phyloP scores from a whole-genome alignment of 1,139 yeast species.

The Hansenula anomala region DNA sequence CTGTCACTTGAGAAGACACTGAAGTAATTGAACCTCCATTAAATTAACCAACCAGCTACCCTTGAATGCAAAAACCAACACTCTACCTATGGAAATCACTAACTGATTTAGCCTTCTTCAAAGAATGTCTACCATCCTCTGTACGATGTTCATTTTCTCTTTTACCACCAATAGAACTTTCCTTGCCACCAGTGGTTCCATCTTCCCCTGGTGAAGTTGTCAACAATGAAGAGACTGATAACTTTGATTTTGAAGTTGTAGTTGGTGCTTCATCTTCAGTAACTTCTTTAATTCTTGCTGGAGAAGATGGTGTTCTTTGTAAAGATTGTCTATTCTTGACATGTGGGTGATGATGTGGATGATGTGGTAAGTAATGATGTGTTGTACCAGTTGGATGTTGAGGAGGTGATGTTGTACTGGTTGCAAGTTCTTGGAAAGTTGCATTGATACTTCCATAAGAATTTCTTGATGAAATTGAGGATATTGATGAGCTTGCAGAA shows the following conservation, averaged over 20 bases:
- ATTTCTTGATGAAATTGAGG: constrained; percentile 18
- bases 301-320: not conserved
- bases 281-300: constrained; percentile 1
- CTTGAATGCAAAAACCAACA: too few species aligned
- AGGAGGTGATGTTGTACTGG: not conserved
- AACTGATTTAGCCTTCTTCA: not conserved
- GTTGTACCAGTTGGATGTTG: not conserved
- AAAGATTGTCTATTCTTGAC: not conserved
- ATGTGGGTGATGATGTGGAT: not conserved
- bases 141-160: not conserved
- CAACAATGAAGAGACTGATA: constrained; percentile 1
- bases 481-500: constrained; percentile 20
- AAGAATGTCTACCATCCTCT: too few species aligned
- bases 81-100: not conserved
- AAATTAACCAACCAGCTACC: too few species aligned
- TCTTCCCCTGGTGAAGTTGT: not conserved
- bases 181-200: not conserved
- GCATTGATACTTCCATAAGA: constrained; percentile 10
- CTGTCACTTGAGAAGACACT: too few species aligned
- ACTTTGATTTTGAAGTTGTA: not conserved
- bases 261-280: too few species aligned
- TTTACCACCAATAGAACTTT: not conserved
- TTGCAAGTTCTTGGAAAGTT: not conserved
- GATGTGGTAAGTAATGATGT: not conserved
- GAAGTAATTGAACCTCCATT: too few species aligned